These are phyloP conservation scores for Calocera viscosa DNA, from an alignment of 768 basidiomycete genomes.

Conservation along the genomic window DNA sequence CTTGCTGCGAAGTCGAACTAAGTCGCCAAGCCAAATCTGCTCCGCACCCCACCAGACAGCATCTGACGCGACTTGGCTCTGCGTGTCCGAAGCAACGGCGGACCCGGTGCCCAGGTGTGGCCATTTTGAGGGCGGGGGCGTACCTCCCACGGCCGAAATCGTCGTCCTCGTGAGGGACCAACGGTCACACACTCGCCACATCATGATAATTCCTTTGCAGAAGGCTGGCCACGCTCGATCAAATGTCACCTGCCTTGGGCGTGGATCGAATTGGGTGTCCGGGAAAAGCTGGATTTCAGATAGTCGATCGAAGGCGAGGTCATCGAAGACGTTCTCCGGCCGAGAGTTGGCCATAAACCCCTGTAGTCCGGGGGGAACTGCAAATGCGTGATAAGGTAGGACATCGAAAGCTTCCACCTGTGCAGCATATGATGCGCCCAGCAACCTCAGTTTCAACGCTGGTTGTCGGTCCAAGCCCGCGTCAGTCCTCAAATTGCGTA, in stretches of 20 bases:
- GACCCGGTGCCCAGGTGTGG: background rate
- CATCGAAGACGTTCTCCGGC: background rate
- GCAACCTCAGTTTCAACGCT: background rate
- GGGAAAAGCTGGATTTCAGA: background rate
- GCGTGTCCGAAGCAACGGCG: background rate
- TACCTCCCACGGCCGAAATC: background rate
- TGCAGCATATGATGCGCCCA: background rate
- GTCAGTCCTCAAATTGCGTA: background rate
- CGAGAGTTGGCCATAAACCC: background rate
- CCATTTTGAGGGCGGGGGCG: background rate
- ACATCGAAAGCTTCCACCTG: background rate
- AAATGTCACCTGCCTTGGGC: background rate
- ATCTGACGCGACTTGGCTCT: background rate
- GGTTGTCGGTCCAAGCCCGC: background rate
- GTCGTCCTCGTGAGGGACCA: background rate
- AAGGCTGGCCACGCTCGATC: background rate
- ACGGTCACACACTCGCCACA: background rate
- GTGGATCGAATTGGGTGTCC: background rate
- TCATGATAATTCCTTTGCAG: background rate
- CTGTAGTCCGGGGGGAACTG: background rate
- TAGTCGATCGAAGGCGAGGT: background rate
- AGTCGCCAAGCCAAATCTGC: slow-evolving; percentile 75
- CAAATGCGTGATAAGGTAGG: background rate
- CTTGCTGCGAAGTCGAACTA: slow-evolving; percentile 48
- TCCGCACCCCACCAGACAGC: slow-evolving; percentile 77